Conservation (phyloP, 345 rosid species). For the Combretum micranthum region DNA sequence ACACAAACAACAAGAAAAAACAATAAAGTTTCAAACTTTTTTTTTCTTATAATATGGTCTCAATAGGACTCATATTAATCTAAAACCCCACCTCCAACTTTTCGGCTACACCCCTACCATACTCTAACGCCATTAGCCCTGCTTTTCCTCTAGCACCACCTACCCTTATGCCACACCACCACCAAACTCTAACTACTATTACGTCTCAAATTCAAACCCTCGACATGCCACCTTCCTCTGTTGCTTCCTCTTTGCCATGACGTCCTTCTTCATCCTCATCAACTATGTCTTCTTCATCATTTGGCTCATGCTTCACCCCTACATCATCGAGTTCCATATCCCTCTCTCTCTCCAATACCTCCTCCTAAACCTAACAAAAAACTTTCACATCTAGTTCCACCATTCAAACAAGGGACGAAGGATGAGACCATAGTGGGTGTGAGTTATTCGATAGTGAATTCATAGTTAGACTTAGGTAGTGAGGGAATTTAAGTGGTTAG, state of each 20-base stretch:
- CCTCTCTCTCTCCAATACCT: slow-evolving; percentile 36
- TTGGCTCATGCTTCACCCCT: slow-evolving; percentile 70
- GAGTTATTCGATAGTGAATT: slow-evolving; percentile 23
- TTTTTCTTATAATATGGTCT: no score
- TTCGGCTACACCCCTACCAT: slow-evolving; percentile 21
- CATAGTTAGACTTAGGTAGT: slow-evolving; percentile 30
- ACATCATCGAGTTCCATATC: slow-evolving; percentile 39
- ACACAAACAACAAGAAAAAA: no score
- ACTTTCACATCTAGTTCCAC: slow-evolving; percentile 52
- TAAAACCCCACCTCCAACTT: no score
- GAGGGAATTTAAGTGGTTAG: slow-evolving; percentile 31
- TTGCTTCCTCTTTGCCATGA: slow-evolving; percentile 25
- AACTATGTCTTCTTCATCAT: slow-evolving; percentile 42
- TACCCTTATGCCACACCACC: background rate
- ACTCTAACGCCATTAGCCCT: slow-evolving; percentile 49
- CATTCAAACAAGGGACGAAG: slow-evolving; percentile 50
- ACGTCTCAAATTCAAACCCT: slow-evolving; percentile 19
- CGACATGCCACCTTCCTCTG: slow-evolving; percentile 46
- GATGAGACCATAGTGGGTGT: slow-evolving; percentile 27
- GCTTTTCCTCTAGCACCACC: slow-evolving; percentile 21
- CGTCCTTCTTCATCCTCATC: slow-evolving; percentile 26
- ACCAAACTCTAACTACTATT: slow-evolving; percentile 38
- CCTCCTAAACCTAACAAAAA: slow-evolving; percentile 33
- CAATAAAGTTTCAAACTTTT: no score
- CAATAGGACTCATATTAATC: no score